Percentiles rank a stretch among this genome's conserved stretches.
Evolutionary conservation across 164 flowering plant species (phyloP).

Genomic region (Berberis vulgaris): DNA sequence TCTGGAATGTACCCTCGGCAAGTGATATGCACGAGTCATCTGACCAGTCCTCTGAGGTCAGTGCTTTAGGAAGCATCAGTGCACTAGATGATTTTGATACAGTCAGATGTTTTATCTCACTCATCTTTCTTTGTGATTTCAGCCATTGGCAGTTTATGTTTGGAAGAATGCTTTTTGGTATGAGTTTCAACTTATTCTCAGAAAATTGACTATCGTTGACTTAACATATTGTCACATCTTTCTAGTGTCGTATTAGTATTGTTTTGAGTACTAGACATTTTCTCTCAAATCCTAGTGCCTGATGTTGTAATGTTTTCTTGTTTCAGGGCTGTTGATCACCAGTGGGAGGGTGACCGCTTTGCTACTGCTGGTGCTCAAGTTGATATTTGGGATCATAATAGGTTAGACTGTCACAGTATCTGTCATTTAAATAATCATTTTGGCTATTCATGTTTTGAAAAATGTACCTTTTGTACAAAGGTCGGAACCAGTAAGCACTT

Average conservation of each 20-base stretch:
- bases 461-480: constrained; percentile 21
- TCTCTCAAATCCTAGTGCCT: neutral
- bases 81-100: too few relatives aligned
- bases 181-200: constrained; percentile 9
- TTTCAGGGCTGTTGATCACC: constrained; percentile 86
- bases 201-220: neutral
- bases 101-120: too few relatives aligned
- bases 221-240: neutral
- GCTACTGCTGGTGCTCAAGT: constrained; percentile 96
- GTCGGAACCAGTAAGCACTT: constrained; percentile 82
- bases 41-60: constrained; percentile 42
- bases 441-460: constrained; percentile 5
- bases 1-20: constrained; percentile 76
- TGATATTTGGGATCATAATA: constrained; percentile 93
- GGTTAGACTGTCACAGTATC: constrained; percentile 29
- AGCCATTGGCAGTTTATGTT: constrained; percentile 67
- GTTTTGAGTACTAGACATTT: neutral
- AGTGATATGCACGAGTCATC: constrained; percentile 23
- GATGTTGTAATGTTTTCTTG: neutral
- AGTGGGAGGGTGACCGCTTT: constrained; percentile 72
- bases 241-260: neutral
- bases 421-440: neutral
- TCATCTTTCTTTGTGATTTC: constrained; percentile 11
- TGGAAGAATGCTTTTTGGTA: constrained; percentile 85
- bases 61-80: constrained; percentile 1